Evolutionary conservation across 75 land plant genomes (phyloP).

Genomic region (Sequoiadendron giganteum): DNA sequence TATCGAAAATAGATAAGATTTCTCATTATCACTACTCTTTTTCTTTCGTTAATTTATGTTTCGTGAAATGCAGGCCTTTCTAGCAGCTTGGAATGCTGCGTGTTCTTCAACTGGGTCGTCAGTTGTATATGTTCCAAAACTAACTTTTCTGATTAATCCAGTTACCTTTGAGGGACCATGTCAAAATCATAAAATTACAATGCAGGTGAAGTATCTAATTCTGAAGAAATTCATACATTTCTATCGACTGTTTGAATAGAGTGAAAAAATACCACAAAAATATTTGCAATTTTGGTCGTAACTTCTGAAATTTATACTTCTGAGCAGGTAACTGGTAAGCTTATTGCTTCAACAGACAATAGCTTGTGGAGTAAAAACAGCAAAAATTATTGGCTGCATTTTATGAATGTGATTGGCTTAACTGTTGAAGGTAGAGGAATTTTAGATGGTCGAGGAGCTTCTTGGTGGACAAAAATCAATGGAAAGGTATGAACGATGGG

Average conservation of each 20-base stretch:
- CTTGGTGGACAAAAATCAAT: conserved; percentile 47
- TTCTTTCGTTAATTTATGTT: not conserved
- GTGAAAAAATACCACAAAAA: not conserved
- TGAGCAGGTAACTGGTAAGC: not conserved
- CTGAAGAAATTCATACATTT: not conserved
- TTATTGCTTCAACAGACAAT: conserved; percentile 8
- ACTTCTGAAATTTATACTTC: not conserved
- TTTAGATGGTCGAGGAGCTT: conserved; percentile 63
- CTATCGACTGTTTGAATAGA: not conserved
- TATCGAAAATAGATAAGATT: not conserved
- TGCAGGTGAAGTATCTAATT: conserved; percentile 29
- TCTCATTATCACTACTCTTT: not conserved
- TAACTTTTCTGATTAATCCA: conserved; percentile 25
- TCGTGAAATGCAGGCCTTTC: conserved; percentile 22
- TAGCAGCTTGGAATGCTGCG: conserved; percentile 51
- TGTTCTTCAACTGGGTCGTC: conserved; percentile 27
- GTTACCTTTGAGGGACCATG: conserved; percentile 46
- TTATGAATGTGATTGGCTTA: conserved; percentile 41
- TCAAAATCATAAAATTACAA: conserved; percentile 15
- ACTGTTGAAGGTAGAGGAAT: conserved; percentile 48
- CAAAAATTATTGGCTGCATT: conserved; percentile 43
- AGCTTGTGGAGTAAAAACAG: not conserved
- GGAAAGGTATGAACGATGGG: not conserved
- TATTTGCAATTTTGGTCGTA: not conserved
- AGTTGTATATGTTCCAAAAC: conserved; percentile 28